A percentile compares a stretch with the other conserved stretches of the same genome.
These are phyloP conservation scores for Rhodomyrtus psidioides DNA, from an alignment of 441 rosid species.

Conservation along the genomic window DNA sequence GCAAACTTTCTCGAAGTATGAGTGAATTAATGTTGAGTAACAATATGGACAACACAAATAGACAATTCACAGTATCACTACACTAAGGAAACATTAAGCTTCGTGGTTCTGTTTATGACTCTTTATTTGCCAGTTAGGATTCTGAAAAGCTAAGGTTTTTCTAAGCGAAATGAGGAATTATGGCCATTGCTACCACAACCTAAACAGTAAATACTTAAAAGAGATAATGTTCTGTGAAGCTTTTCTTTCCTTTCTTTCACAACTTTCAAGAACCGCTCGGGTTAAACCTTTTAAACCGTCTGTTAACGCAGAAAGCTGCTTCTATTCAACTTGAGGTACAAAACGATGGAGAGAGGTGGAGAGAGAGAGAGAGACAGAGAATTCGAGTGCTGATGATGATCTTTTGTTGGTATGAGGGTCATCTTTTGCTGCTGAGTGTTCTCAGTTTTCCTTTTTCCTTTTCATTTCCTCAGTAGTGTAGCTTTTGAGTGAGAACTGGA, in stretches of 20 bases:
- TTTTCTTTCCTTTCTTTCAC: constrained; percentile 2
- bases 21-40: neutral
- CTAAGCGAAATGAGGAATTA: neutral
- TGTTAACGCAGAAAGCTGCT: constrained; percentile 6
- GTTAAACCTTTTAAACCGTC: constrained; percentile 6
- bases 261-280: neutral
- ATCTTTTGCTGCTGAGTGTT: neutral
- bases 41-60: neutral
- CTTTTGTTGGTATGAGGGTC: neutral
- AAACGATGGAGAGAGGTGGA: neutral
- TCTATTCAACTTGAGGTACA: neutral
- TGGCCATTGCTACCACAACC: neutral
- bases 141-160: neutral
- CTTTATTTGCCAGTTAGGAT: neutral
- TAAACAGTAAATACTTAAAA: neutral
- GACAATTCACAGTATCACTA: neutral
- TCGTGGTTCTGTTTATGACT: neutral
- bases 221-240: neutral
- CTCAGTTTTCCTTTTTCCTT: neutral
- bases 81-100: neutral
- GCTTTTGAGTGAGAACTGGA: neutral
- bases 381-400: neutral
- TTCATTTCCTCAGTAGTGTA: neutral
- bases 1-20: neutral
- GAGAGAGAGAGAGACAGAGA: neutral